Conservation (phyloP, 257 asterid species). For the Cynanchum wilfordii region DNA sequence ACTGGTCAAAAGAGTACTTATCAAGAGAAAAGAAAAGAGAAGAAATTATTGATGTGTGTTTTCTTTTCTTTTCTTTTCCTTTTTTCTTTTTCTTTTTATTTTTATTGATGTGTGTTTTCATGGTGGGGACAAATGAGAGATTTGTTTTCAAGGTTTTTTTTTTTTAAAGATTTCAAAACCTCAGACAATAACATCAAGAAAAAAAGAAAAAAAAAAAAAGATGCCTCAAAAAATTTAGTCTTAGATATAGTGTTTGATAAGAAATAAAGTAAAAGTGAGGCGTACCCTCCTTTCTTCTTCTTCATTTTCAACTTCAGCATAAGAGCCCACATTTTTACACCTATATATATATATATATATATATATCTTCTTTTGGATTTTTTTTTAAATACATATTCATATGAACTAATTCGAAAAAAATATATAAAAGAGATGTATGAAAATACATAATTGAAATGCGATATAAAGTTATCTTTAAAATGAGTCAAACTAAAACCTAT, state of each 20-base stretch:
- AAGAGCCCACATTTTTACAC: background rate
- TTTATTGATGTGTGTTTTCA: slow-evolving; percentile 16
- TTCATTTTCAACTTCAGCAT: slow-evolving; percentile 3
- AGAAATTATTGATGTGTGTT: slow-evolving; percentile 3
- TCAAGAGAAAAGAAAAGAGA: slow-evolving; percentile 11
- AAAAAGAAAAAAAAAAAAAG: background rate
- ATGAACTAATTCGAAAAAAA: too few species aligned
- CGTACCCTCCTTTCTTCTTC: background rate
- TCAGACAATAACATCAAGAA: slow-evolving; percentile 8
- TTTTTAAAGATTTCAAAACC: background rate
- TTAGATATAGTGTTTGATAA: slow-evolving; percentile 13
- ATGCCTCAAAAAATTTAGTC: slow-evolving; percentile 15
- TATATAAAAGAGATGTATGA: too few species aligned
- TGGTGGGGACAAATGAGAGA: slow-evolving; percentile 15
- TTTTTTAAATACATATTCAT: too few species aligned
- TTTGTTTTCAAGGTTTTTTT: background rate
- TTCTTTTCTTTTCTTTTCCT: too few species aligned
- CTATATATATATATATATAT: too few species aligned
- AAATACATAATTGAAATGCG: too few species aligned
- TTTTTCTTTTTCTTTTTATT: too few species aligned
- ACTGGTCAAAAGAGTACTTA: slow-evolving; percentile 26
- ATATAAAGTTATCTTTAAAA: too few species aligned
- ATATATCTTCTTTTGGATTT: too few species aligned
- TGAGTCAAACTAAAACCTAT: too few species aligned
- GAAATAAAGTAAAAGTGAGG: slow-evolving; percentile 22